These are phyloP conservation scores for Helichrysum umbraculigerum DNA, from an alignment of 129 eudicot species.

Conservation along the genomic window DNA sequence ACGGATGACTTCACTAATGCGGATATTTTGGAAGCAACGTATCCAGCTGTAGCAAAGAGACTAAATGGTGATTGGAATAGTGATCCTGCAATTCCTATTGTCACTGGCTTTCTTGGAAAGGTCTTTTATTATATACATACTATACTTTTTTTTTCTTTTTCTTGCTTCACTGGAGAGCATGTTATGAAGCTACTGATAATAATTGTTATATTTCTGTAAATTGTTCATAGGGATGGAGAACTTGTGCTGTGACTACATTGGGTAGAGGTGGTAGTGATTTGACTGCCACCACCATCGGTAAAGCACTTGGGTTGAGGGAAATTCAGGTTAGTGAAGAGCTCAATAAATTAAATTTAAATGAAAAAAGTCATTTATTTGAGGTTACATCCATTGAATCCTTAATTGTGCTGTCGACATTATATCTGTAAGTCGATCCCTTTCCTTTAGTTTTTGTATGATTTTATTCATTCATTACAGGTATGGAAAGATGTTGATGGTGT, in stretches of 20 bases:
- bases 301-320: conserved; percentile 72
- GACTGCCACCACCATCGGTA: conserved; percentile 83
- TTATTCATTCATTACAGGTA: conserved; percentile 45
- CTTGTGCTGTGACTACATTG: conserved; percentile 74
- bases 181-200: not conserved
- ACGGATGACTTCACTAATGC: conserved; percentile 97
- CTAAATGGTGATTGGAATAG: conserved; percentile 73
- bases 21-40: conserved; percentile 90
- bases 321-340: conserved; percentile 51
- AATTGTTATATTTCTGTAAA: conserved; percentile 7
- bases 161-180: not conserved
- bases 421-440: not conserved
- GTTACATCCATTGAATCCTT: not conserved
- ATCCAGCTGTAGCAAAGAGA: conserved; percentile 87
- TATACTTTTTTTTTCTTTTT: not conserved
- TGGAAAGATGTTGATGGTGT: conserved; percentile 99
- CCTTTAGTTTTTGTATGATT: not conserved
- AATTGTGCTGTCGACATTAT: not conserved
- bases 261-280: conserved; percentile 90
- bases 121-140: conserved; percentile 33
- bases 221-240: conserved; percentile 68
- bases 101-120: conserved; percentile 98
- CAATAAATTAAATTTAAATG: not conserved
- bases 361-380: not conserved
- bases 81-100: conserved; percentile 86